Evolutionary conservation across 371 early-diverging fungal genomes (phyloP).

Genomic region (Apophysomyces elegans): DNA sequence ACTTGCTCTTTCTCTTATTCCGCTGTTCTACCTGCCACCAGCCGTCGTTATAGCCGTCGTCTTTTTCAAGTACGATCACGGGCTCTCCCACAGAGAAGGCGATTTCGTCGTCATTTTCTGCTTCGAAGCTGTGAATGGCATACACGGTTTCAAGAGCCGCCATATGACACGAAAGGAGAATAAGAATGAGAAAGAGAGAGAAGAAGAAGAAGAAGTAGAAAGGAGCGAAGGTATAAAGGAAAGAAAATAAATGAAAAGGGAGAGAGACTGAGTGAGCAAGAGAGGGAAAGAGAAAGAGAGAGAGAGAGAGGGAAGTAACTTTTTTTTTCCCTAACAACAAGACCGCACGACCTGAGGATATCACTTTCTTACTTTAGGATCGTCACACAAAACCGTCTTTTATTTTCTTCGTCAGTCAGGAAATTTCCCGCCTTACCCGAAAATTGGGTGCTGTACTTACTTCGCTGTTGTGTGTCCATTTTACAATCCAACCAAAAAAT

Average conservation of each 20-base stretch:
- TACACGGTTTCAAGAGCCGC: constrained; percentile 53
- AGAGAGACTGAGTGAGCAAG: neutral
- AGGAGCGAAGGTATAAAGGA: neutral
- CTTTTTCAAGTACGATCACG: constrained; percentile 72
- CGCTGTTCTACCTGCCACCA: constrained; percentile 72
- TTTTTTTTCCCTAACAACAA: constrained; percentile 10
- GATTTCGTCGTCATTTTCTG: constrained; percentile 79
- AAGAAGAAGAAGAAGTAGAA: neutral
- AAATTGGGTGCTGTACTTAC: neutral
- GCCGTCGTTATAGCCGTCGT: constrained; percentile 78
- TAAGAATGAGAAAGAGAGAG: neutral
- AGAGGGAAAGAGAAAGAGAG: neutral
- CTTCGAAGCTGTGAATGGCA: constrained; percentile 63
- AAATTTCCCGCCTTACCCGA: neutral
- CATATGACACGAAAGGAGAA: constrained; percentile 10
- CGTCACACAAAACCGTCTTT: constrained; percentile 9
- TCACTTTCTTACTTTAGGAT: neutral
- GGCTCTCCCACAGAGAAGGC: constrained; percentile 70
- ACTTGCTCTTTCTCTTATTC: neutral
- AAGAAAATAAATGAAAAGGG: neutral
- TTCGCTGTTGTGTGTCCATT: neutral
- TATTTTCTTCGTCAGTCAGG: neutral
- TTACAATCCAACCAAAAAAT: constrained; percentile 3
- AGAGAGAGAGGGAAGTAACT: neutral
- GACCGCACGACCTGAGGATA: constrained; percentile 1